These are phyloP conservation scores for Lichtheimia hyalospora DNA, from an alignment of 371 early-diverging fungal species.

Conservation along the genomic window DNA sequence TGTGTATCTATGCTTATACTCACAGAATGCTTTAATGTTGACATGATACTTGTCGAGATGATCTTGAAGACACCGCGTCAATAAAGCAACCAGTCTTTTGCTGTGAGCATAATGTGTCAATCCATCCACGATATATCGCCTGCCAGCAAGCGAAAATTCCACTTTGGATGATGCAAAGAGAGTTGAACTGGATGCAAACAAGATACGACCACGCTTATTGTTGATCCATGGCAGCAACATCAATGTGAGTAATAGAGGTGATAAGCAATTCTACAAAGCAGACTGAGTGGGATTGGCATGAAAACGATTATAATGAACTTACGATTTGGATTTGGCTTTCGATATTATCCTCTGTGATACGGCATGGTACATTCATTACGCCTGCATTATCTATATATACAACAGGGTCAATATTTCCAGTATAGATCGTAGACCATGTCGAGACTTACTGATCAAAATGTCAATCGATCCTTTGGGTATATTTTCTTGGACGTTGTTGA, in stretches of 20 bases:
- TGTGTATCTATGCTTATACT: neutral
- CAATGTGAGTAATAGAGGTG: slow-evolving; percentile 31
- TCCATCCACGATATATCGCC: slow-evolving; percentile 27
- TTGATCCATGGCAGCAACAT: slow-evolving; percentile 32
- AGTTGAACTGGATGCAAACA: slow-evolving; percentile 49
- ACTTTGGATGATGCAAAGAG: slow-evolving; percentile 26
- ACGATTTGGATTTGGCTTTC: slow-evolving; percentile 69
- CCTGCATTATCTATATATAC: slow-evolving; percentile 62
- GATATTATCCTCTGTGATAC: slow-evolving; percentile 61
- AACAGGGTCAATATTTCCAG: neutral
- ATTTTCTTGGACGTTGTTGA: slow-evolving; percentile 11
- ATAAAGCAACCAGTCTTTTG: slow-evolving; percentile 31
- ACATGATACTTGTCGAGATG: slow-evolving; percentile 2
- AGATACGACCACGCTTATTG: slow-evolving; percentile 16
- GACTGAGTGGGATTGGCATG: neutral
- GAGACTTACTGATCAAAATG: slow-evolving; percentile 33
- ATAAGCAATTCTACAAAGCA: slow-evolving; percentile 31
- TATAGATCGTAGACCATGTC: neutral
- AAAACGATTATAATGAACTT: slow-evolving; percentile 6
- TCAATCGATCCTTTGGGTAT: slow-evolving; percentile 20
- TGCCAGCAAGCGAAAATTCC: slow-evolving; percentile 10
- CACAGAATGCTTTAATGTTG: slow-evolving; percentile 9
- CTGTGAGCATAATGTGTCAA: slow-evolving; percentile 42
- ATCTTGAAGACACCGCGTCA: slow-evolving; percentile 14
- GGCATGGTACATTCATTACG: slow-evolving; percentile 71